Percentiles rank a stretch among this genome's conserved stretches.
These are phyloP conservation scores for Lentinula edodes DNA, from an alignment of 768 basidiomycete genomes.

Conservation along the genomic window DNA sequence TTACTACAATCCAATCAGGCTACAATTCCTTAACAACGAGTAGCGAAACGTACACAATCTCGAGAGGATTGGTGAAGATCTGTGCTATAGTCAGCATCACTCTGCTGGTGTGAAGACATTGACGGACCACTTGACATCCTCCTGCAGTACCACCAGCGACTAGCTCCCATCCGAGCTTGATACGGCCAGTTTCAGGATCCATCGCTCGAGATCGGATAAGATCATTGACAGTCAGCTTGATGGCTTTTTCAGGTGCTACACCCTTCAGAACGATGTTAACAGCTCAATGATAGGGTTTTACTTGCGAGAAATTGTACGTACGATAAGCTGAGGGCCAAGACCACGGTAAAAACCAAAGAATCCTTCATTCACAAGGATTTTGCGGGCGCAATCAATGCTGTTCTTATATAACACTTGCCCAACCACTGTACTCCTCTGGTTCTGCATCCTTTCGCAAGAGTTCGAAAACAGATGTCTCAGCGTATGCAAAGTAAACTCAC, in stretches of 20 bases:
- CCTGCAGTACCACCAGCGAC: slow-evolving; percentile 91
- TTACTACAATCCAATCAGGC: slow-evolving; percentile 42
- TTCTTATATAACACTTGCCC: slow-evolving; percentile 97
- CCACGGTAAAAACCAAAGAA: slow-evolving; percentile 95
- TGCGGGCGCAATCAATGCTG: slow-evolving; percentile 88
- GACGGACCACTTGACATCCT: slow-evolving; percentile 93
- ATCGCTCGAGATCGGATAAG: slow-evolving; percentile 75
- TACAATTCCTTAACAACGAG: not conserved
- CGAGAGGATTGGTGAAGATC: slow-evolving; percentile 96
- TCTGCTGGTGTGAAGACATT: slow-evolving; percentile 1
- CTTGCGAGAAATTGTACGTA: slow-evolving; percentile 25
- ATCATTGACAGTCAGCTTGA: slow-evolving; percentile 97
- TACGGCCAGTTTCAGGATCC: slow-evolving; percentile 95
- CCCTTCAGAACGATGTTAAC: slow-evolving; percentile 44
- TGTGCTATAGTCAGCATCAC: slow-evolving; percentile 22
- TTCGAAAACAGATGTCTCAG: not conserved
- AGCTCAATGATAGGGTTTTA: not conserved
- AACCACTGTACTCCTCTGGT: slow-evolving; percentile 94
- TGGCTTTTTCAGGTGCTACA: slow-evolving; percentile 95
- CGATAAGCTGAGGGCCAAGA: slow-evolving; percentile 89
- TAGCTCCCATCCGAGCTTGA: slow-evolving; percentile 87
- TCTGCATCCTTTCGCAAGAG: slow-evolving; percentile 73
- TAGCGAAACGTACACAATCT: slow-evolving; percentile 73
- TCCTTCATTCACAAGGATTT: slow-evolving; percentile 94
- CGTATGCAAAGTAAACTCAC: slow-evolving; percentile 25